Evolutionary conservation across 2,329 filamentous ascomycete species (phyloP).

Genomic region (Chrysoporthe puriensis): DNA sequence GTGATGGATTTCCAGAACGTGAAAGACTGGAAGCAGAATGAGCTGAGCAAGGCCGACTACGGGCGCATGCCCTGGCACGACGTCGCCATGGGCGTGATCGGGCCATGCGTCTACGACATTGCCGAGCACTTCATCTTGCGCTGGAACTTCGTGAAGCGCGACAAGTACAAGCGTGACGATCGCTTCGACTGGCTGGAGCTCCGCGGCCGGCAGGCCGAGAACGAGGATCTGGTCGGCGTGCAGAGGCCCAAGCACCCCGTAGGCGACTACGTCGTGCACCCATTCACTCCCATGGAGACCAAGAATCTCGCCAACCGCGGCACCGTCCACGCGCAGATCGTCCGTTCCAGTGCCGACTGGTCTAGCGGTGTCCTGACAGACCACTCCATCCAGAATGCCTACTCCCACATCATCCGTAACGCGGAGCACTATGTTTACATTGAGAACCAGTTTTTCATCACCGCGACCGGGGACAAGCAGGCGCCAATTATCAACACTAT

Average conservation of each 20-base stretch:
- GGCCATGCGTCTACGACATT: slow-evolving; percentile 89
- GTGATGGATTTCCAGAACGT: slow-evolving; percentile 95
- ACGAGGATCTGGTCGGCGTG: slow-evolving; percentile 86
- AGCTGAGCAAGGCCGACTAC: slow-evolving; percentile 86
- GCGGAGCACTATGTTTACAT: slow-evolving; percentile 96
- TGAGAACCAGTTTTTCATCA: slow-evolving; percentile 99
- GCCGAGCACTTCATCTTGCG: slow-evolving; percentile 92
- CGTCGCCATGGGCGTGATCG: slow-evolving; percentile 87
- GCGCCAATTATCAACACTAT: slow-evolving; percentile 85
- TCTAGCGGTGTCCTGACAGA: slow-evolving; percentile 86
- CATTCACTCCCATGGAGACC: slow-evolving; percentile 67
- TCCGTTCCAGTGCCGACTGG: slow-evolving; percentile 93
- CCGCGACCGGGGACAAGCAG: slow-evolving; percentile 88
- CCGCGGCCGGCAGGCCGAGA: slow-evolving; percentile 72
- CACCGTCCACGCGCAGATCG: slow-evolving; percentile 78
- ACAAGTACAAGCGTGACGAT: slow-evolving; percentile 93
- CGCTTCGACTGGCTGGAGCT: slow-evolving; percentile 84
- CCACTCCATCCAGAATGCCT: slow-evolving; percentile 86
- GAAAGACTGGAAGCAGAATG: slow-evolving; percentile 89
- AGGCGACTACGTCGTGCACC: slow-evolving; percentile 84
- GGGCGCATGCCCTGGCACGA: slow-evolving; percentile 99
- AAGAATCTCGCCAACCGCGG: slow-evolving; percentile 70
- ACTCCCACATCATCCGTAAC: slow-evolving; percentile 80
- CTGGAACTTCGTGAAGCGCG: slow-evolving; percentile 96
- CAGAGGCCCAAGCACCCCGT: slow-evolving; percentile 89